Conservation (phyloP, 768 basidiomycete genomes). For the Leccinum imitatum region DNA sequence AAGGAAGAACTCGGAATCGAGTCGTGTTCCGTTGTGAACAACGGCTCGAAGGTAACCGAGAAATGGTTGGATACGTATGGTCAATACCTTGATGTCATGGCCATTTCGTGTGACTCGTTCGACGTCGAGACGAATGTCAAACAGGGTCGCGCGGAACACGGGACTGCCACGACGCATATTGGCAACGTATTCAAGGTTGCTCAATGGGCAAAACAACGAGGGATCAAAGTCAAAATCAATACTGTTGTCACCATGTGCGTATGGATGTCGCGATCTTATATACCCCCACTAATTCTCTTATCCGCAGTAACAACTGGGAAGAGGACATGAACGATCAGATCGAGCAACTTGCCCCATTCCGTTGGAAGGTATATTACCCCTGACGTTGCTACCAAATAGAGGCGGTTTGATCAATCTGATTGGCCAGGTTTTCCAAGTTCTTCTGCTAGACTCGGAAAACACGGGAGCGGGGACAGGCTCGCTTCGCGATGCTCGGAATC, state of each 20-base stretch:
- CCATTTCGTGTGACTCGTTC: conserved; percentile 43
- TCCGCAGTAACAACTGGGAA: conserved; percentile 36
- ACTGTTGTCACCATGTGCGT: conserved; percentile 32
- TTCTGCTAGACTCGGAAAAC: conserved; percentile 37
- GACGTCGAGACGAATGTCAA: conserved; percentile 36
- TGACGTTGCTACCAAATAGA: background rate
- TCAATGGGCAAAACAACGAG: conserved; percentile 35
- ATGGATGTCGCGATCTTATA: background rate
- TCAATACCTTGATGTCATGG: conserved; percentile 41
- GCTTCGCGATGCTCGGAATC: conserved; percentile 34
- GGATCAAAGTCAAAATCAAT: conserved; percentile 41
- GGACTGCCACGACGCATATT: conserved; percentile 32
- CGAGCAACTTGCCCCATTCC: conserved; percentile 32
- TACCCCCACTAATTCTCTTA: background rate
- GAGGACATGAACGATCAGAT: conserved; percentile 43
- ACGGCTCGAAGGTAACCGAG: conserved; percentile 42
- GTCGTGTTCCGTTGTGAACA: conserved; percentile 36
- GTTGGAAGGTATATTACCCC: conserved; percentile 37
- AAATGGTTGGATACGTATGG: conserved; percentile 42
- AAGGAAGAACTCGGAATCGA: conserved; percentile 38
- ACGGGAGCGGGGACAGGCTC: conserved; percentile 33
- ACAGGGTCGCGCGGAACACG: conserved; percentile 36
- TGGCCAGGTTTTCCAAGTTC: conserved; percentile 37
- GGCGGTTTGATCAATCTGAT: background rate
- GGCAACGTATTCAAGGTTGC: conserved; percentile 35